Evolutionary conservation across 176 grass and related monocot genomes (phyloP), one percentile per base, ranked within the genome.

Genomic region (Musa troglodytarum): DNA sequence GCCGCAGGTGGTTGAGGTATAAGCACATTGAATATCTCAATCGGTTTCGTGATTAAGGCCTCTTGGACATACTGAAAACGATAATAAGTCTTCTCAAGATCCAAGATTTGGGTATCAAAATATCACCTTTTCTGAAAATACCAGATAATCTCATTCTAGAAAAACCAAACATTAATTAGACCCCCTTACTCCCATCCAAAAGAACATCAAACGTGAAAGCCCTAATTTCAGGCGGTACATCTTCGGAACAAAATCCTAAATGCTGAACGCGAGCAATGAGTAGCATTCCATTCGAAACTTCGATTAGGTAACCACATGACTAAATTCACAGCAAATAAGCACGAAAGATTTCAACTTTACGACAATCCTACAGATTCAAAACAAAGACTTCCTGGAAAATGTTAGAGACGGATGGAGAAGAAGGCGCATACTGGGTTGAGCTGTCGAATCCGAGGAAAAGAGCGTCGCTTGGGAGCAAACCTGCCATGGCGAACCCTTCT

Each of bases 381-480:
- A 8, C 55, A 64, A 62, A 62, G 22, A n/a, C 1, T 1, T 10
- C 10, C 8, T 2, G 10, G 15, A 50, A 3, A 51, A 63, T 9
- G n/a, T 11, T 9, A 22, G 22, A 55, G 10, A 23, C 2, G 13
- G 10, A 22, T 12, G 1, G 11, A 25, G n/a, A 25, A 13, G 2
- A 12, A 1, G 50, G 11, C 51, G 54, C 90, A 87, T 72, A 98
- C 95, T 98, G 95, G 12, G 95, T 98, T 53, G 95, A 98, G 82
- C 88, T 91, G 77, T 98, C 95, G 50, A 98, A 80, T 80, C 90
- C 95, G 23, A 98, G 95, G 80, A 98, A 98, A 20, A 93, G 88
- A 2, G 86, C 74, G 34, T 88, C 95, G n/a, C 82, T 84, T 53
- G 90, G 88, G 72, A 98, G 62, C 6, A 54, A 68, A 50, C 11